These are phyloP conservation scores for Mortierella hygrophila DNA, from an alignment of 192 early-diverging fungal species.

Conservation along the genomic window DNA sequence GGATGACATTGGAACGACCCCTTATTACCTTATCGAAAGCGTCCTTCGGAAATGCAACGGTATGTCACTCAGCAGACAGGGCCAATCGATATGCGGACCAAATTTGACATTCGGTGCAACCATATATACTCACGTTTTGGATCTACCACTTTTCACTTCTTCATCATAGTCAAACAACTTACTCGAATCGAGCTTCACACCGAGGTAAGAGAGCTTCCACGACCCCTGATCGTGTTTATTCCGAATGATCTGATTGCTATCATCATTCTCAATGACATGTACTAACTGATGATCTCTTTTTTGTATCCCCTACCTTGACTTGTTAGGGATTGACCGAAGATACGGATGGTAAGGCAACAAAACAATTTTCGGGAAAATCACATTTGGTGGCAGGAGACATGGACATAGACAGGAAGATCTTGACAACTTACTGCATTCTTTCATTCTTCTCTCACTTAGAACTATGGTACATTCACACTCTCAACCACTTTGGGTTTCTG, in stretches of 20 bases:
- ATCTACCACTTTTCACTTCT: background rate
- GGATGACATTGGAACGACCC: constrained; percentile 49
- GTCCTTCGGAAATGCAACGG: constrained; percentile 47
- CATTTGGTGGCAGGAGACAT: background rate
- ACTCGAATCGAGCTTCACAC: constrained; percentile 44
- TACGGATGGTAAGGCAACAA: constrained; percentile 30
- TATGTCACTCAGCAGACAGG: constrained; percentile 3
- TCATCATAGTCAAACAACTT: constrained; percentile 34
- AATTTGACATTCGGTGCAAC: background rate
- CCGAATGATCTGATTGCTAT: background rate
- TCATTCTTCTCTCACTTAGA: background rate
- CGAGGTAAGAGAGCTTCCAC: constrained; percentile 9
- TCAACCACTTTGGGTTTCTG: constrained; percentile 27
- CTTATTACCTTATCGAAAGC: constrained; percentile 53
- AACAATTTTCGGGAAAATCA: background rate
- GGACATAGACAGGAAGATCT: no score
- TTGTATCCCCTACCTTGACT: background rate
- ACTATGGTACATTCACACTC: constrained; percentile 40
- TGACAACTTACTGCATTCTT: background rate
- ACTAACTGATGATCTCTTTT: background rate
- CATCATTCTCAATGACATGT: background rate
- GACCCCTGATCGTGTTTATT: background rate
- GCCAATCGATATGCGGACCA: background rate
- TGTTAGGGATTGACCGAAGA: constrained; percentile 30
- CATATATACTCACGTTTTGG: background rate